Percentiles rank a stretch among this genome's conserved stretches.
phyloP scores from a whole-genome alignment of 495 filamentous ascomycete genomes.

The Thermothielavioides terrestris region DNA sequence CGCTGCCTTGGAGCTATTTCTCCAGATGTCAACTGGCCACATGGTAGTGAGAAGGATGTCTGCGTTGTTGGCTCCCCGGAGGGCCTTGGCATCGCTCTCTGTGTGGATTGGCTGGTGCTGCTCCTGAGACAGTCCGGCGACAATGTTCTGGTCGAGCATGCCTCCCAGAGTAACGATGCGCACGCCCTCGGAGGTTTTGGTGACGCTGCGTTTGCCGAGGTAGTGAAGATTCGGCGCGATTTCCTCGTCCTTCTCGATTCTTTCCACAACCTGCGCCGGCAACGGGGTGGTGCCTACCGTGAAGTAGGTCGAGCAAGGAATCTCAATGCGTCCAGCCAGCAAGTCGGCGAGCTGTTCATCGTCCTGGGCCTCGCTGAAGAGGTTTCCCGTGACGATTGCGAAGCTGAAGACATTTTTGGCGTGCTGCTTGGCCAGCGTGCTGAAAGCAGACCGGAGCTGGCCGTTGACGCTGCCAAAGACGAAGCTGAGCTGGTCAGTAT shows the following conservation, averaged over 20 bases:
- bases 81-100: conserved; percentile 61
- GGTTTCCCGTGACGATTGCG: conserved; percentile 72
- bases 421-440: conserved; percentile 67
- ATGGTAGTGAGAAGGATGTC: conserved; percentile 80
- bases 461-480: conserved; percentile 75
- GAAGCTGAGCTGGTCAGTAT: conserved; percentile 50
- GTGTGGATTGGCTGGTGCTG: conserved; percentile 61
- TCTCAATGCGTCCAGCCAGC: conserved; percentile 56
- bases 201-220: conserved; percentile 71
- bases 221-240: conserved; percentile 82
- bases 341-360: conserved; percentile 54
- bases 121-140: conserved; percentile 48
- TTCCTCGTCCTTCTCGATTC: conserved; percentile 62
- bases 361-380: conserved; percentile 56
- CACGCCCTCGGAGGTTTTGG: conserved; percentile 85
- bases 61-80: conserved; percentile 62
- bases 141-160: conserved; percentile 43
- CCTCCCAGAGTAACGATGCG: conserved; percentile 78
- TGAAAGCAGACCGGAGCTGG: conserved; percentile 60
- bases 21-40: conserved; percentile 70
- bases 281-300: conserved; percentile 60
- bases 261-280: conserved; percentile 58
- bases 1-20: conserved; percentile 38
- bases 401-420: conserved; percentile 78
- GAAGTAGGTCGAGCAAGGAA: conserved; percentile 83